phyloP scores from a whole-genome alignment of 75 land plant genomes.

The Azolla pinnata region DNA sequence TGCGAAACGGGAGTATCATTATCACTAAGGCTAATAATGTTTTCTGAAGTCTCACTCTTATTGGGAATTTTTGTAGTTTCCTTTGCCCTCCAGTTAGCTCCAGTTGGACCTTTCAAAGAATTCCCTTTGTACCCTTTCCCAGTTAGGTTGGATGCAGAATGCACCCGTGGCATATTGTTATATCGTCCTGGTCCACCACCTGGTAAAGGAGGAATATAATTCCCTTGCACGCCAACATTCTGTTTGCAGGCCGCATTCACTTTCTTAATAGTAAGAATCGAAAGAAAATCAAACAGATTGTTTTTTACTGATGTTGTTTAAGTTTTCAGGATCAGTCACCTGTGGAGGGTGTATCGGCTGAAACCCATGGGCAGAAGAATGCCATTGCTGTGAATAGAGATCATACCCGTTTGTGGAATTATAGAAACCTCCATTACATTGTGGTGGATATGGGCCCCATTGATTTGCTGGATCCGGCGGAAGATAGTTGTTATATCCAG shows the following conservation, averaged over 20 bases:
- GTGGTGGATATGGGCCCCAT: slow-evolving; percentile 15
- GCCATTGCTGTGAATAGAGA: slow-evolving; percentile 1
- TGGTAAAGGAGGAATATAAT: background rate
- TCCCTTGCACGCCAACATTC: background rate
- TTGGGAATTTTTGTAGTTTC: background rate
- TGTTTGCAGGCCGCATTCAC: background rate
- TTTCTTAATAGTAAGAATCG: background rate
- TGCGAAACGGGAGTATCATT: slow-evolving; percentile 12
- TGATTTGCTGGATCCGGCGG: slow-evolving; percentile 20
- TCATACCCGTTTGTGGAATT: slow-evolving; percentile 12
- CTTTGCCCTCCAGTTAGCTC: slow-evolving; percentile 4
- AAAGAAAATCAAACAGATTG: background rate
- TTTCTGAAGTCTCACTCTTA: background rate
- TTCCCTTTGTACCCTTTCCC: background rate
- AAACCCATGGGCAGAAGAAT: background rate
- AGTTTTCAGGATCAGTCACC: background rate
- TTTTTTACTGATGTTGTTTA: background rate
- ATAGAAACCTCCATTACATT: slow-evolving; percentile 15
- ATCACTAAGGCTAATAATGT: background rate
- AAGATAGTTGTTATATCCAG: slow-evolving; percentile 4
- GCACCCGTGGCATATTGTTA: background rate
- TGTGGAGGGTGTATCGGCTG: background rate
- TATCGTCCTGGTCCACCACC: background rate
- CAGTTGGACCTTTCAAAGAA: background rate
- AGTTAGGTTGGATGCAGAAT: slow-evolving; percentile 1